These are phyloP conservation scores for Blepharisma japonicum DNA, from an alignment of 73 alveolate species.

Conservation along the genomic window DNA sequence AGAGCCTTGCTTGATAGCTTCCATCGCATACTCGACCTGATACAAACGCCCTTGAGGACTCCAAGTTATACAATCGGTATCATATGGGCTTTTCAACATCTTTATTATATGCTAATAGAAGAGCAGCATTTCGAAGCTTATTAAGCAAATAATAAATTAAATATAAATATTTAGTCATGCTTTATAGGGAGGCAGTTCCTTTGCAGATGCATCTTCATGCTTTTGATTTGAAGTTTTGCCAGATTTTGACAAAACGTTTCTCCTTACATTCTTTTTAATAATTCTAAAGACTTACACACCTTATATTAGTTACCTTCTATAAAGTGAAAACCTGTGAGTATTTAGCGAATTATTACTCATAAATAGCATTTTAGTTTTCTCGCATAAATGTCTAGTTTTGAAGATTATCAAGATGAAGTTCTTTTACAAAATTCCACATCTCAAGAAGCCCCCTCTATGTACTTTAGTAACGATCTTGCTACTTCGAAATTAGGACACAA, in stretches of 20 bases:
- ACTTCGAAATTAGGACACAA: conserved; percentile 30
- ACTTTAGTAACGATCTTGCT: background rate
- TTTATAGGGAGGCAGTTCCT: background rate
- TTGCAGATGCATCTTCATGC: background rate
- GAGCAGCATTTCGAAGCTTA: background rate
- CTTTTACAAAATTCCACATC: background rate
- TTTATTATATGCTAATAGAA: background rate
- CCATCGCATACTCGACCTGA: conserved; percentile 98
- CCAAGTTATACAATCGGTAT: conserved; percentile 62
- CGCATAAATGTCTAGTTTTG: background rate
- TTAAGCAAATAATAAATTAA: background rate
- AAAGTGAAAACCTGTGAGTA: too few species aligned
- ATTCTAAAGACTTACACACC: too few species aligned
- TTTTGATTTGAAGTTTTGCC: background rate
- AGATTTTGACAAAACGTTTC: background rate
- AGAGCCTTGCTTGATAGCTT: conserved; percentile 98
- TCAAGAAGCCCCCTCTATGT: background rate
- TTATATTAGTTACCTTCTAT: too few species aligned
- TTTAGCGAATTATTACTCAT: background rate
- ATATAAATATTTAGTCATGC: background rate
- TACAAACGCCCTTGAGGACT: conserved; percentile 95
- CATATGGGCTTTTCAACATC: background rate
- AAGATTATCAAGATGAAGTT: background rate
- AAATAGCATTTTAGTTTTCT: background rate
- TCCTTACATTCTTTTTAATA: background rate